Evolutionary conservation across 2,329 filamentous ascomycete genomes (phyloP).

Genomic region (Graphium sp.): DNA sequence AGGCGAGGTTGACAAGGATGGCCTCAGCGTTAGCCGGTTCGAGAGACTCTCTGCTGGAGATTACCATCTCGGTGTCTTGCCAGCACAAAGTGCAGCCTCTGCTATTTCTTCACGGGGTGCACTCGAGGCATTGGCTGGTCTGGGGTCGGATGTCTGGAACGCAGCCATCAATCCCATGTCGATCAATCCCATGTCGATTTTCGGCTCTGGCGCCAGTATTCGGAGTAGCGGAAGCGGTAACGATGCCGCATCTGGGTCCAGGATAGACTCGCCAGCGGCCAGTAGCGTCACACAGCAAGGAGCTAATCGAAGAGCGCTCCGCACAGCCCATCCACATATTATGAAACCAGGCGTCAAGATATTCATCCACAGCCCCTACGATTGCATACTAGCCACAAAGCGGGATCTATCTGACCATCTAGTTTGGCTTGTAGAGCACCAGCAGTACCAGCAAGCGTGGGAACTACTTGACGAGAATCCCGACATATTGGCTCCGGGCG

Average conservation of each 20-base stretch:
- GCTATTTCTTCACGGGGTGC: conserved; percentile 50
- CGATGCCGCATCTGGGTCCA: conserved; percentile 29
- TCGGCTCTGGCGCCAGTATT: conserved; percentile 73
- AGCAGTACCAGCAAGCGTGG: conserved; percentile 76
- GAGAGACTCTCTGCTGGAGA: conserved; percentile 76
- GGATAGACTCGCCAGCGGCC: conserved; percentile 18
- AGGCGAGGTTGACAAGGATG: conserved; percentile 75
- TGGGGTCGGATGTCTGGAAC: conserved; percentile 73
- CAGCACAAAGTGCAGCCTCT: conserved; percentile 51
- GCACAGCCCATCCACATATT: conserved; percentile 33
- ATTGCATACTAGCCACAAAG: conserved; percentile 85
- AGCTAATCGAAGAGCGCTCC: conserved; percentile 10
- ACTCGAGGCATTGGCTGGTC: conserved; percentile 56
- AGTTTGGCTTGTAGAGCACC: conserved; percentile 66
- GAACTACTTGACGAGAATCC: conserved; percentile 77
- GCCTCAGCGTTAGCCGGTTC: conserved; percentile 69
- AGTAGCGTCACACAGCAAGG: conserved; percentile 15
- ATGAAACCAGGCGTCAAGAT: conserved; percentile 49
- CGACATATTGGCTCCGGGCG: conserved; percentile 41
- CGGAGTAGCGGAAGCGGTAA: conserved; percentile 44
- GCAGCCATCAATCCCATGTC: conserved; percentile 74
- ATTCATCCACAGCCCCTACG: conserved; percentile 91
- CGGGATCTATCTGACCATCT: conserved; percentile 76
- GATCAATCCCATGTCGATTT: conserved; percentile 71
- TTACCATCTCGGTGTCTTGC: conserved; percentile 77